phyloP scores from a whole-genome alignment of 192 early-diverging fungal species.

The Umbelopsis isabellina region DNA sequence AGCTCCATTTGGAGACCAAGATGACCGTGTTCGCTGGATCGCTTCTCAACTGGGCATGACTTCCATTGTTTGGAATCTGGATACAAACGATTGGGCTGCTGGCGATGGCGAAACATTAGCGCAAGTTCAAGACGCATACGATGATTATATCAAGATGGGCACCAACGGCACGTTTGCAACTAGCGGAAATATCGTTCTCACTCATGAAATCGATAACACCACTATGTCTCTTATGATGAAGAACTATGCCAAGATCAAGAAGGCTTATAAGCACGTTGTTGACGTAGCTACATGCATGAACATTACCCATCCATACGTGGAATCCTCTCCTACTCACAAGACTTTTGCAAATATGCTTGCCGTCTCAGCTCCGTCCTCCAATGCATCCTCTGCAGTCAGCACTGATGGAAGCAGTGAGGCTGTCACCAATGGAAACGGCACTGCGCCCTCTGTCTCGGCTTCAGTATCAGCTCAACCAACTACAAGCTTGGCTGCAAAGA shows the following conservation, averaged over 20 bases:
- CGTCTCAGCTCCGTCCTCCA: no score
- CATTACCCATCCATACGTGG: slow-evolving; percentile 42
- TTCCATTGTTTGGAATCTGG: slow-evolving; percentile 56
- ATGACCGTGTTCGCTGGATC: slow-evolving; percentile 56
- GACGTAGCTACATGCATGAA: slow-evolving; percentile 44
- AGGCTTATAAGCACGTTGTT: slow-evolving; percentile 37
- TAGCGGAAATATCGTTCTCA: slow-evolving; percentile 38
- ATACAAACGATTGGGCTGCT: slow-evolving; percentile 55
- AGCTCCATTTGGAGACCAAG: slow-evolving; percentile 51
- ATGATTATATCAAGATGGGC: slow-evolving; percentile 36
- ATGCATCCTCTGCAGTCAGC: no score
- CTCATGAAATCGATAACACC: slow-evolving; percentile 42
- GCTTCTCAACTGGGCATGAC: slow-evolving; percentile 53
- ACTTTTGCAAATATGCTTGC: no score
- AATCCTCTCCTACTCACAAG: not conserved
- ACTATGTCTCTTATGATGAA: slow-evolving; percentile 36
- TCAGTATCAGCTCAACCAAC: no score
- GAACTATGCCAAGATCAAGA: slow-evolving; percentile 34
- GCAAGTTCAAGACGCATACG: slow-evolving; percentile 30
- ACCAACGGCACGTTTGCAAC: slow-evolving; percentile 32
- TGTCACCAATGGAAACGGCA: no score
- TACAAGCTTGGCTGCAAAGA: no score
- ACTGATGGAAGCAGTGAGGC: no score
- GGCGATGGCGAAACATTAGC: slow-evolving; percentile 12
- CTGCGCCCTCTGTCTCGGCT: no score